Base-by-base conservation (phyloP, 306 rosid species). In the Cicer cuneatum region DNA sequence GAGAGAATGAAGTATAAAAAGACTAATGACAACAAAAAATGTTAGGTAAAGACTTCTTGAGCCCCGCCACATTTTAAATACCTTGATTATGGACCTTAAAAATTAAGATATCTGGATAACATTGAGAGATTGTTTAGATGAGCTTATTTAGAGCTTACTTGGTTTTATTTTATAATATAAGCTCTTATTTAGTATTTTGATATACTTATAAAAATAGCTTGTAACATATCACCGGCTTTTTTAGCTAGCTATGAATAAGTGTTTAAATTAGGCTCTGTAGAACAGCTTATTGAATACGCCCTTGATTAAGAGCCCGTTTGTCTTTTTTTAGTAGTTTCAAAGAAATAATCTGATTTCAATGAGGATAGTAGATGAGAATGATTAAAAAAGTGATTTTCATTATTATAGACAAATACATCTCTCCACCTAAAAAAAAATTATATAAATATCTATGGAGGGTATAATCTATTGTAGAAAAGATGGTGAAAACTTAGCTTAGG, bases 1-100 rank as follows among this genome's bases (percentile, higher is more conserved):
- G 70, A 81, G 80, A 70, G 83, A 76, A 65, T 71, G 76, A 82
- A 76, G 52, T 76, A 66, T 72, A 73, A 73, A 63, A 76, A 41
- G 29, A 40, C 40, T 65, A 66, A 78, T 59, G 65, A 21, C 33
- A 77, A 60, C 41, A 54, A 53, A 71, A 65, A 76, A 81, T 49
- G 62, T 52, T 82, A 65, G 86, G 79, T 39, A 76, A 66, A 71
- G 33, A 72, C 12, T 78, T 33, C 33, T 7, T 49, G 72, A 64
- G 15, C 24, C 54, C 39, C 66, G 18, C 24, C 63, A 47, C 61
- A 33, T 19, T 40, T 67, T 61, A 41, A 53, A 74, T 43, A 47
- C 56, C 62, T 69, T 48, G 69, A 69, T 10, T 8, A 39, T 10
- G 47, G 15, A 14, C 45, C 43, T 60, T 33, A n/a, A 62, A 14